phyloP scores from a whole-genome alignment of 2,329 filamentous ascomycete genomes.

The Fusarium subglutinans region DNA sequence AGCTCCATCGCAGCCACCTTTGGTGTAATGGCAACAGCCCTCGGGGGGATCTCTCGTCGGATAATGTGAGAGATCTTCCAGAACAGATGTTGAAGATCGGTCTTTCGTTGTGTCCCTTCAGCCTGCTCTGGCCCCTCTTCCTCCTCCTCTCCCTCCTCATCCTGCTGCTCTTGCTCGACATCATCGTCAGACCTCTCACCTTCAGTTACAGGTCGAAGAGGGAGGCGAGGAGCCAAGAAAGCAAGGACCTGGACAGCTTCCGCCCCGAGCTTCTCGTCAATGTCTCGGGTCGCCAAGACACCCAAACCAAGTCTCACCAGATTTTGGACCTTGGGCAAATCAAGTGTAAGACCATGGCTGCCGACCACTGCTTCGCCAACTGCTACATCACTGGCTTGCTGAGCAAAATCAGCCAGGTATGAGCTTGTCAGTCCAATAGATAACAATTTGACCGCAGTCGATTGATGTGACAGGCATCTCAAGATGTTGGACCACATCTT shows the following conservation, averaged over 20 bases:
- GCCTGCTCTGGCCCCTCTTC: slow-evolving; percentile 56
- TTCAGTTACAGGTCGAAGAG: slow-evolving; percentile 48
- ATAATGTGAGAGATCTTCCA: slow-evolving; percentile 81
- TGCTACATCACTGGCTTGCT: slow-evolving; percentile 60
- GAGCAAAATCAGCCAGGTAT: slow-evolving; percentile 84
- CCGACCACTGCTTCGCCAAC: slow-evolving; percentile 69
- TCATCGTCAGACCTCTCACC: slow-evolving; percentile 52
- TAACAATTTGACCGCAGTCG: slow-evolving; percentile 79
- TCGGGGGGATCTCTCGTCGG: slow-evolving; percentile 76
- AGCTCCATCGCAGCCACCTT: slow-evolving; percentile 82
- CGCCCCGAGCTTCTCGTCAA: slow-evolving; percentile 79
- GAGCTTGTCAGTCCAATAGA: slow-evolving; percentile 77
- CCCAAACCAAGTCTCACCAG: slow-evolving; percentile 61
- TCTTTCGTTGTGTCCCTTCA: slow-evolving; percentile 53
- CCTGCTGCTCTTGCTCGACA: slow-evolving; percentile 53
- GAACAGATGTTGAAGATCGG: slow-evolving; percentile 76
- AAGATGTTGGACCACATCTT: slow-evolving; percentile 77
- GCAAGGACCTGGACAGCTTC: slow-evolving; percentile 84
- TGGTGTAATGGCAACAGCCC: slow-evolving; percentile 70
- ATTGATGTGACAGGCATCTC: slow-evolving; percentile 74
- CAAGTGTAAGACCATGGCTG: slow-evolving; percentile 75
- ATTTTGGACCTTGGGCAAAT: slow-evolving; percentile 69
- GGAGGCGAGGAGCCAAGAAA: slow-evolving; percentile 74
- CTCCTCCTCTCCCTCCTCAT: slow-evolving; percentile 57
- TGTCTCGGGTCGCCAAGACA: slow-evolving; percentile 67